Base-by-base conservation (phyloP, 2,329 filamentous ascomycete genomes). In the Hypoxylon sp. region DNA sequence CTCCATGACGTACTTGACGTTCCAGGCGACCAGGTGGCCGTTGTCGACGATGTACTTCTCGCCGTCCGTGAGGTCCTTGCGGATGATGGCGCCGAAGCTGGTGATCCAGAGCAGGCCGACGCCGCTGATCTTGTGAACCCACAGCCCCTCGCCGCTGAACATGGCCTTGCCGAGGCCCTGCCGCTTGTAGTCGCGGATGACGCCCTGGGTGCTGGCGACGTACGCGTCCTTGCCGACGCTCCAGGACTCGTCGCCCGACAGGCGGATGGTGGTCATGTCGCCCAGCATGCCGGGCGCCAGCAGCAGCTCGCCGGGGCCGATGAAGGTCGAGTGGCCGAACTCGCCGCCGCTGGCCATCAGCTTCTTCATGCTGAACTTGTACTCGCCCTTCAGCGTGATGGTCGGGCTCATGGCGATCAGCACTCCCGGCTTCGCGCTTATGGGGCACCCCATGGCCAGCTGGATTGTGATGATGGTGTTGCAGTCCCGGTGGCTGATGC, bases 391-490 rank as follows among this genome's bases (percentile, higher is more conserved):
- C 48, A 98, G 86, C 0, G 91, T 94, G 56, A 99, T 85, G 7
- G 91, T 91, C 1, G 92, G 90, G 2, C 92, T 93, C 95, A 98
- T 99, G 74, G 92, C 92, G 71, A 99, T 92, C 93, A 99, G 95
- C 58, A 89, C 86, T 13, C 94, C 92, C 17, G 95, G 93, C 75
- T 92, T 95, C 2, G 88, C 92, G 20, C 82, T 84, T 53, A 98
- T 78, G 0, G 94, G 94, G 72, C 92, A 97, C 2, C 93, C 93
- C 76, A 95, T 91, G 11, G 94, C 94, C 47, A 98, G 80, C 77
- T 97, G 94, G 20, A 97, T 79, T 0, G 94, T 98, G 65, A 97
- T 78, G 69, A 97, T 90, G 0, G 91, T 93, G 76, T 98, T 99
- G 61, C 88, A 90, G 77, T 97, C 93, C 20, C 95, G 86, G 75